Evolutionary conservation across 2,329 filamentous ascomycete genomes (phyloP).

Genomic region (Huntiella bhutanensis): DNA sequence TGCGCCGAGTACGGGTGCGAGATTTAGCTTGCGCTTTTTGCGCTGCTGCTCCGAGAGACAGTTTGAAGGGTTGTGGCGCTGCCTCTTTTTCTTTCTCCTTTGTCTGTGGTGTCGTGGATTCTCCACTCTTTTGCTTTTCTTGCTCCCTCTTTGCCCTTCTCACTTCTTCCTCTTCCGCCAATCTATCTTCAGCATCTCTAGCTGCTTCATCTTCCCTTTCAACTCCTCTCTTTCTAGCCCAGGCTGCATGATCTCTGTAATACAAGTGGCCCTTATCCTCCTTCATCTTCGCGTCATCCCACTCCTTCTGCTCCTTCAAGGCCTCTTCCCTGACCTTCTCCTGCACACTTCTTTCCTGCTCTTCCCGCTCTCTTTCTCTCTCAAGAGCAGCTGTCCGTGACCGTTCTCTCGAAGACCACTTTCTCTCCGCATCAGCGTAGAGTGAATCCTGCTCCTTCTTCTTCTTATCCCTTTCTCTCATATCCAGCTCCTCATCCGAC

Average conservation of each 20-base stretch:
- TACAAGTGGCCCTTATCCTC: slow-evolving; percentile 57
- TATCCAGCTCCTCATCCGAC: slow-evolving; percentile 70
- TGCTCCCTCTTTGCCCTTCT: slow-evolving; percentile 50
- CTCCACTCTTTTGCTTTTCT: slow-evolving; percentile 44
- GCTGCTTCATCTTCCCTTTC: slow-evolving; percentile 57
- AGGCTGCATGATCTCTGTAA: slow-evolving; percentile 69
- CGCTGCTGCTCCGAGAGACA: slow-evolving; percentile 76
- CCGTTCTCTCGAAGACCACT: slow-evolving; percentile 79
- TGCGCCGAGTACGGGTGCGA: slow-evolving; percentile 44
- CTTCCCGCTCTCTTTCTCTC: slow-evolving; percentile 64
- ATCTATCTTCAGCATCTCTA: slow-evolving; percentile 66
- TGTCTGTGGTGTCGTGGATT: neutral
- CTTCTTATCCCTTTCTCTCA: slow-evolving; percentile 49
- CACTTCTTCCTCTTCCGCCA: slow-evolving; percentile 56
- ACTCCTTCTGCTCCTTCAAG: slow-evolving; percentile 45
- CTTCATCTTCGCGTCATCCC: slow-evolving; percentile 77
- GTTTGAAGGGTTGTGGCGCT: slow-evolving; percentile 67
- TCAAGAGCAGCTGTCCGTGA: slow-evolving; percentile 69
- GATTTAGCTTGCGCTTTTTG: slow-evolving; percentile 47
- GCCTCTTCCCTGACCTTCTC: slow-evolving; percentile 51
- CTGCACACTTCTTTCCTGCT: slow-evolving; percentile 48
- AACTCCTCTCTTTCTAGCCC: slow-evolving; percentile 61
- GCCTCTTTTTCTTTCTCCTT: slow-evolving; percentile 17
- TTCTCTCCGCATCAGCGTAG: slow-evolving; percentile 69
- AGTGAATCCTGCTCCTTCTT: slow-evolving; percentile 59